Evolutionary conservation across 1,284 basidiomycete species (phyloP).

Genomic region (Moesziomyces antarcticus): DNA sequence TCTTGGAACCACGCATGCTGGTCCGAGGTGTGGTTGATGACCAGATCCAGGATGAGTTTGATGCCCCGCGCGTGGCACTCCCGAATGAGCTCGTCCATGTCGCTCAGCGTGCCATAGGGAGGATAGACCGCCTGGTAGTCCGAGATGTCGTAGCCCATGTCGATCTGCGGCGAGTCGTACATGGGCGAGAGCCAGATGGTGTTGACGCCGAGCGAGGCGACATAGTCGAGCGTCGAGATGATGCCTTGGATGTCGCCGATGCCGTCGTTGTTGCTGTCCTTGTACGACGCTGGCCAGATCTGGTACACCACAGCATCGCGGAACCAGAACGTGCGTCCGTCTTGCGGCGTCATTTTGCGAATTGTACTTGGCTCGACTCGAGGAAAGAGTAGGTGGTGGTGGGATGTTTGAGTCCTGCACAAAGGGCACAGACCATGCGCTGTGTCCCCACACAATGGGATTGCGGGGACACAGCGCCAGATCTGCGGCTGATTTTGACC

Average conservation of each 20-base stretch:
- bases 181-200: conserved; percentile 81
- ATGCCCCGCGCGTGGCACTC: conserved; percentile 77
- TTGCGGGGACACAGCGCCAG: not conserved
- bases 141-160: conserved; percentile 74
- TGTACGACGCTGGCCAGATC: conserved; percentile 80
- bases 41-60: conserved; percentile 82
- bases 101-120: conserved; percentile 76
- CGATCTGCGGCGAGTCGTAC: conserved; percentile 76
- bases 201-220: conserved; percentile 77
- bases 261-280: conserved; percentile 79
- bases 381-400: not conserved
- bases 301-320: conserved; percentile 51
- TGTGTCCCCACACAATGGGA: too few species aligned
- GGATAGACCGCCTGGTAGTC: conserved; percentile 80
- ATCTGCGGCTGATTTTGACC: not conserved
- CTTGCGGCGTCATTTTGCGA: conserved; percentile 4
- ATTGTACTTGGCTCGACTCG: too few species aligned
- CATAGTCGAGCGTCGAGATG: conserved; percentile 75
- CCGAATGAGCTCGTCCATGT: conserved; percentile 76
- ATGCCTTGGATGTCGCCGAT: conserved; percentile 81
- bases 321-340: conserved; percentile 27
- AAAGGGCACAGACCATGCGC: not conserved
- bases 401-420: not conserved
- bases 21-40: conserved; percentile 81
- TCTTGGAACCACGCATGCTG: conserved; percentile 76